Percentiles rank a stretch among this genome's conserved stretches.
Conservation (phyloP, 192 early-diverging fungal genomes). For the Coemansia sp. region DNA sequence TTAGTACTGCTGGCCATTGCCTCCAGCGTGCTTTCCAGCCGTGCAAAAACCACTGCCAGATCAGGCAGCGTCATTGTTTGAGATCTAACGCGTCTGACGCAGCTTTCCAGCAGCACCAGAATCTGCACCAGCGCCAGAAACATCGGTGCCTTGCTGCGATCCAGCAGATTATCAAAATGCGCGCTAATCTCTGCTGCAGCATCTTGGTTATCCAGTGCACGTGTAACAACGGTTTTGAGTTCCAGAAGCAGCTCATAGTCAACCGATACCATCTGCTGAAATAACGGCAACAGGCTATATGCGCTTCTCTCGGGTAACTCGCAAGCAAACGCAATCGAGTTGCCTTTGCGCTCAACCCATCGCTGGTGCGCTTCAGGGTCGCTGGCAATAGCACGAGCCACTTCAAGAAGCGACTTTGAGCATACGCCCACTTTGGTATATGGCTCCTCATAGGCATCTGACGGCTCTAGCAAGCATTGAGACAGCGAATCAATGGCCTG, state of each 20-base stretch:
- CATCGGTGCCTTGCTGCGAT: slow-evolving; percentile 18
- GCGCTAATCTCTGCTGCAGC: neutral
- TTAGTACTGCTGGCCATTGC: neutral
- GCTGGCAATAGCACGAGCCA: slow-evolving; percentile 8
- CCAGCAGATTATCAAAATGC: slow-evolving; percentile 17
- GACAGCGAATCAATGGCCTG: slow-evolving; percentile 3
- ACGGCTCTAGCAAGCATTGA: neutral
- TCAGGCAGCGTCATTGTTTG: slow-evolving; percentile 7
- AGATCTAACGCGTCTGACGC: neutral
- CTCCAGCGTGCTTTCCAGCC: slow-evolving; percentile 17
- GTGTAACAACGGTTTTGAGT: slow-evolving; percentile 6
- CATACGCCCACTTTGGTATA: neutral
- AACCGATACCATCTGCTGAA: slow-evolving; percentile 24
- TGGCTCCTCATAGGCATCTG: neutral
- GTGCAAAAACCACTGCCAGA: slow-evolving; percentile 18
- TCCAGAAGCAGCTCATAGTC: slow-evolving; percentile 20
- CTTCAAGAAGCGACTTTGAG: slow-evolving; percentile 11
- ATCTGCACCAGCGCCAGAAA: slow-evolving; percentile 23
- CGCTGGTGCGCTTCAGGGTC: slow-evolving; percentile 8
- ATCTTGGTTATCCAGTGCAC: neutral
- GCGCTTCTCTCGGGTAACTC: neutral
- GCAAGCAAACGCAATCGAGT: neutral
- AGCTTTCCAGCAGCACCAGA: slow-evolving; percentile 5
- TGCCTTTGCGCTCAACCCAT: slow-evolving; percentile 12
- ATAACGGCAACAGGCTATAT: slow-evolving; percentile 4